Conservation (phyloP, 169 alveolate genomes). For the Toxoplasma gondii region DNA sequence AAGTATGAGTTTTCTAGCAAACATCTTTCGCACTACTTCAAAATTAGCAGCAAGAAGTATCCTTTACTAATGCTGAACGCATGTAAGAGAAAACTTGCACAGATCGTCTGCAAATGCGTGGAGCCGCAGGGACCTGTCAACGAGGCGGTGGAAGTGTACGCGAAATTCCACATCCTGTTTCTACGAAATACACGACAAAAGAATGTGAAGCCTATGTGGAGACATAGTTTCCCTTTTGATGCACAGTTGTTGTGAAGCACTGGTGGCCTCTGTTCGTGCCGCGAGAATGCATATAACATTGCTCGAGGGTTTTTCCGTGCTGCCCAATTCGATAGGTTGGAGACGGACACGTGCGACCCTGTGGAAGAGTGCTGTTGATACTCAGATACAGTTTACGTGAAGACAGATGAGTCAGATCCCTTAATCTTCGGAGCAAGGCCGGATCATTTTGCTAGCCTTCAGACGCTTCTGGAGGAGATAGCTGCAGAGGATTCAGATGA, state of each 20-base stretch:
- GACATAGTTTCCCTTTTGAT: no score
- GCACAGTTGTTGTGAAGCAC: no score
- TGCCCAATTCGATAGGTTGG: no score
- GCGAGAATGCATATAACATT: no score
- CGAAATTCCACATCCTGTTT: no score
- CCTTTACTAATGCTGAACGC: slow-evolving; percentile 8
- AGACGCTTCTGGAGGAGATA: background rate
- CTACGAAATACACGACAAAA: no score
- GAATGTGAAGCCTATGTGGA: no score
- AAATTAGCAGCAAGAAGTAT: background rate
- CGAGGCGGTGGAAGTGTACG: no score
- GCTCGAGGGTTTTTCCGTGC: no score
- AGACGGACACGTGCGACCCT: no score
- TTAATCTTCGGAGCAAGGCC: background rate
- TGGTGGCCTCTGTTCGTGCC: no score
- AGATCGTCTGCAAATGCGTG: background rate
- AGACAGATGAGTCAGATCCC: background rate
- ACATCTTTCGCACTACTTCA: background rate
- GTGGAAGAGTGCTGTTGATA: background rate
- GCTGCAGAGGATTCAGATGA: background rate
- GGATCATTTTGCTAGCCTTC: background rate
- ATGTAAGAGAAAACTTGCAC: background rate
- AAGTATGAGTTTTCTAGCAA: background rate
- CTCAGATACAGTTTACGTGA: slow-evolving; percentile 8
- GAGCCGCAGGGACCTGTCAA: no score